A percentile compares a stretch with the other conserved stretches of the same genome.
These are phyloP conservation scores for Diplocarpon rosae DNA, from an alignment of 2,329 filamentous ascomycete genomes.

Conservation along the genomic window DNA sequence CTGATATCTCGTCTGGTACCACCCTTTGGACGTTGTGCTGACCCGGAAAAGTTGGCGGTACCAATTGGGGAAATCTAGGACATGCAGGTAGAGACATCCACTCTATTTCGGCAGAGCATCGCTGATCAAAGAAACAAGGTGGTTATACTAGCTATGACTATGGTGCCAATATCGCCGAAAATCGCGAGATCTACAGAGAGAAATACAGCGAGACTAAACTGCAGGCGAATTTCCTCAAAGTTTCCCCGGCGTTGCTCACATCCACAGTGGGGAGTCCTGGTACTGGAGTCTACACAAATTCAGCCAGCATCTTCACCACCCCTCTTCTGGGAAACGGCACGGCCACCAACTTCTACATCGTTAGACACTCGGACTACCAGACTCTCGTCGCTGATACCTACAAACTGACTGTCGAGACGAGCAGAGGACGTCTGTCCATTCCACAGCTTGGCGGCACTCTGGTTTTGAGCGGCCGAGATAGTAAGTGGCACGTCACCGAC, in stretches of 20 bases:
- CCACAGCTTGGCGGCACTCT: constrained; percentile 48
- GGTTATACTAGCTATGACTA: constrained; percentile 51
- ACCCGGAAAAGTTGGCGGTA: constrained; percentile 49
- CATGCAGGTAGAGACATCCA: constrained; percentile 36
- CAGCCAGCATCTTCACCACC: constrained; percentile 40
- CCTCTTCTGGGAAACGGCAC: constrained; percentile 45
- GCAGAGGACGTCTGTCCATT: constrained; percentile 43
- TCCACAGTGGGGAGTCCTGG: constrained; percentile 40
- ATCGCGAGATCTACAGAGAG: constrained; percentile 55
- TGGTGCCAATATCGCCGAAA: constrained; percentile 54
- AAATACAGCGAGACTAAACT: constrained; percentile 76
- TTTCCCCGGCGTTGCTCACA: constrained; percentile 57
- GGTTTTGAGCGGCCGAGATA: constrained; percentile 51
- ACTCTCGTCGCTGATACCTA: constrained; percentile 47
- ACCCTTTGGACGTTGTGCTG: constrained; percentile 29
- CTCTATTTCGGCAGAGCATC: too few relatives aligned
- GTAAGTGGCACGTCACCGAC: constrained; percentile 51
- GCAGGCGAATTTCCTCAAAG: constrained; percentile 62
- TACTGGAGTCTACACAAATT: constrained; percentile 39
- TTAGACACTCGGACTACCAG: constrained; percentile 57
- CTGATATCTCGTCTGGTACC: background rate
- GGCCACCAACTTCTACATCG: constrained; percentile 49
- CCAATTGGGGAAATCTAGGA: constrained; percentile 74
- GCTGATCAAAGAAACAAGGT: constrained; percentile 17
- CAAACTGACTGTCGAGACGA: constrained; percentile 49